A percentile compares a stretch with the other conserved stretches of the same genome.
These are phyloP conservation scores for Ascochyta clinopodiicola DNA, from an alignment of 2,329 filamentous ascomycete genomes.

Conservation along the genomic window DNA sequence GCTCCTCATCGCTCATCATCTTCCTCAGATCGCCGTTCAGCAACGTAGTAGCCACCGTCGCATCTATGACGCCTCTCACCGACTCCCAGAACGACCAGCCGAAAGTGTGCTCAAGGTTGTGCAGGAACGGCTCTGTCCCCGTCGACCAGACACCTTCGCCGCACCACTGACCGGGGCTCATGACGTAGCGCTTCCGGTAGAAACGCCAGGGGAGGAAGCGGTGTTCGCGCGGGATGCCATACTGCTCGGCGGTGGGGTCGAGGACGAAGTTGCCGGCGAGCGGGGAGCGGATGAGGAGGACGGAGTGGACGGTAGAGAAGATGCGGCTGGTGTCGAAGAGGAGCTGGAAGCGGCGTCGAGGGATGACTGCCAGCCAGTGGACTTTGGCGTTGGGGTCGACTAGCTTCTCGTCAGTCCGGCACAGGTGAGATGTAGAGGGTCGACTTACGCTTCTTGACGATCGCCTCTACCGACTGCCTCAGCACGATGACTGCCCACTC, in stretches of 20 bases:
- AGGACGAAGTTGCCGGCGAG: constrained; percentile 4
- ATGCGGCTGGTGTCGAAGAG: not conserved
- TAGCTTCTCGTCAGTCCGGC: not conserved
- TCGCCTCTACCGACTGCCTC: not conserved
- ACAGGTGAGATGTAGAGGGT: too few species aligned
- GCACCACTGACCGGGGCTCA: not conserved
- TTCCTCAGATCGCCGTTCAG: not conserved
- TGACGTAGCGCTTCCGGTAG: not conserved
- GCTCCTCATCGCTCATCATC: not conserved
- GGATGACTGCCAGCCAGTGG: not conserved
- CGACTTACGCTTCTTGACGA: not conserved
- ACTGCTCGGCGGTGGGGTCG: constrained; percentile 7
- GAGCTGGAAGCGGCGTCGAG: not conserved
- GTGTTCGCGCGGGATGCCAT: not conserved
- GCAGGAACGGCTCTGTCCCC: not conserved
- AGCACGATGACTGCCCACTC: not conserved
- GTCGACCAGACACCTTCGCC: not conserved
- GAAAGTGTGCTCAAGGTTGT: not conserved
- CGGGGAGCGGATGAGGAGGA: constrained; percentile 1
- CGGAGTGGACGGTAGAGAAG: not conserved
- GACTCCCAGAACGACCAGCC: not conserved
- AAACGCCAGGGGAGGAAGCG: not conserved
- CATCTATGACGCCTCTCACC: not conserved
- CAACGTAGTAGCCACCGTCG: not conserved
- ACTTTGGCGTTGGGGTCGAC: not conserved